Evolutionary conservation across 805 yeast species (phyloP).

Genomic region (Saccharomycopsis oosterbeekiorum): DNA sequence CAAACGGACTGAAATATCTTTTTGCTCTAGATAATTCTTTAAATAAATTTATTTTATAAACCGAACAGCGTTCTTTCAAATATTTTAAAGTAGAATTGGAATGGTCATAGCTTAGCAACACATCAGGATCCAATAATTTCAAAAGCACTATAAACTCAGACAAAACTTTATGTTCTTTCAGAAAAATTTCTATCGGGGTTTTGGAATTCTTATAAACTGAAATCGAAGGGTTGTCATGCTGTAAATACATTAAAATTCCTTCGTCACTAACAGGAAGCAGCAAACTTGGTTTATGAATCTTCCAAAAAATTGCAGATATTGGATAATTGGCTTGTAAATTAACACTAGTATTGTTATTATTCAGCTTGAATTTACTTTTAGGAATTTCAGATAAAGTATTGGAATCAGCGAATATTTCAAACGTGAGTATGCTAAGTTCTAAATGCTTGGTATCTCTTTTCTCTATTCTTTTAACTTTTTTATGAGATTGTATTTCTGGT

Average conservation of each 20-base stretch:
- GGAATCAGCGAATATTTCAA: constrained; percentile 32
- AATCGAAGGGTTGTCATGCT: not conserved
- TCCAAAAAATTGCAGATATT: constrained; percentile 55
- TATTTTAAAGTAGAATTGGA: constrained; percentile 87
- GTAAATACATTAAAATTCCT: constrained; percentile 26
- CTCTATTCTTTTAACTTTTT: not conserved
- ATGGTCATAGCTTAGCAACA: constrained; percentile 77
- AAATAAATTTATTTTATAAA: constrained; percentile 43
- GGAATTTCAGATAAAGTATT: constrained; percentile 21
- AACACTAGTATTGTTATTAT: not conserved
- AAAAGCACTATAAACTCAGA: constrained; percentile 45
- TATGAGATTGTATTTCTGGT: not conserved
- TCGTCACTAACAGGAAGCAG: constrained; percentile 28
- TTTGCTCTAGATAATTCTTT: constrained; percentile 52
- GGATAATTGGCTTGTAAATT: constrained; percentile 33
- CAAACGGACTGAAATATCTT: constrained; percentile 38
- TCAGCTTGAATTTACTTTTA: constrained; percentile 56
- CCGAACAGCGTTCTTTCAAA: constrained; percentile 50
- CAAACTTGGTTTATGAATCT: constrained; percentile 36
- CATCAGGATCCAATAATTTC: constrained; percentile 71
- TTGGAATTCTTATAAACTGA: constrained; percentile 4
- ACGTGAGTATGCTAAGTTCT: constrained; percentile 29
- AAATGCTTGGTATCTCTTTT: not conserved
- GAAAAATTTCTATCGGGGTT: constrained; percentile 32
- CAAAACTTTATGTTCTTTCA: constrained; percentile 51